Evolutionary conservation across 495 filamentous ascomycete genomes (phyloP).

Genomic region (Xylaria flabelliformis): DNA sequence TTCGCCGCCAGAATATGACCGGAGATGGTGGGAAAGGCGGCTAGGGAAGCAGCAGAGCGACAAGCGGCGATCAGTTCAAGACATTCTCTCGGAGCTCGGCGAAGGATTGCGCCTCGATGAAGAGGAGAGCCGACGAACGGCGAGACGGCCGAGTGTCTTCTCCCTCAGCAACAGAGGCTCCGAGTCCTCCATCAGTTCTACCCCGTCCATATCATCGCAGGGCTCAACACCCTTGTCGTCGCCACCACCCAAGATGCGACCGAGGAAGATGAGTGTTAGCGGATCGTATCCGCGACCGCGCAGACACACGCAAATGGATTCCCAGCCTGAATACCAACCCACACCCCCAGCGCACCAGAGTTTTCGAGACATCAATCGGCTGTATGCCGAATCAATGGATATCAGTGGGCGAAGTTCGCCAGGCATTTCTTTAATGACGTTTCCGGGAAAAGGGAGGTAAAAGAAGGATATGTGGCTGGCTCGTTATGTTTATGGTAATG

Average conservation of each 20-base stretch:
- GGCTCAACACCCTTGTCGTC: slow-evolving; percentile 15
- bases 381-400: slow-evolving; percentile 24
- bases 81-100: slow-evolving; percentile 29
- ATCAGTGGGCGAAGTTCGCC: slow-evolving; percentile 23
- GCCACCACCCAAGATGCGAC: slow-evolving; percentile 20
- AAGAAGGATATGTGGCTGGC: neutral
- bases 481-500: slow-evolving; percentile 3
- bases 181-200: slow-evolving; percentile 13
- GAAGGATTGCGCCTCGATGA: slow-evolving; percentile 27
- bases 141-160: slow-evolving; percentile 26
- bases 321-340: slow-evolving; percentile 2
- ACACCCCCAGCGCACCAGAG: slow-evolving; percentile 4
- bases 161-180: slow-evolving; percentile 24
- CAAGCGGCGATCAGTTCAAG: slow-evolving; percentile 28
- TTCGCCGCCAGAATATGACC: slow-evolving; percentile 21
- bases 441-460: slow-evolving; percentile 12
- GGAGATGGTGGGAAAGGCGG: slow-evolving; percentile 24
- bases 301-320: slow-evolving; percentile 24
- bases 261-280: slow-evolving; percentile 29
- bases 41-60: slow-evolving; percentile 30
- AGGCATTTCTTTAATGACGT: slow-evolving; percentile 26
- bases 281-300: slow-evolving; percentile 19
- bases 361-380: slow-evolving; percentile 11
- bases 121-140: slow-evolving; percentile 19
- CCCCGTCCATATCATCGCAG: slow-evolving; percentile 23